These are phyloP conservation scores for Tetrahymena elliotti DNA, from an alignment of 73 alveolate species.

Conservation along the genomic window DNA sequence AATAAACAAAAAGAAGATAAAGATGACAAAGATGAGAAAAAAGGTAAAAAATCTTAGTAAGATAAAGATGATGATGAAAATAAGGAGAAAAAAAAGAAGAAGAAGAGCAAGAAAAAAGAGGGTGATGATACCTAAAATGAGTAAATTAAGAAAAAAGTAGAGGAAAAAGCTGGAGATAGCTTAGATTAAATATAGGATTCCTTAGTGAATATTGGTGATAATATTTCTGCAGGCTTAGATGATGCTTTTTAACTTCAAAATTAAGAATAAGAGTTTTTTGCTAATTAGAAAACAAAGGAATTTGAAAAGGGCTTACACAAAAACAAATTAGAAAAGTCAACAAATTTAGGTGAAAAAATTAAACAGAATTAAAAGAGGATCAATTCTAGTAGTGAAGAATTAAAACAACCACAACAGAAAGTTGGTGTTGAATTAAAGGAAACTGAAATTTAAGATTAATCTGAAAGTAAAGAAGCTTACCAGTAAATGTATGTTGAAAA, in stretches of 20 bases:
- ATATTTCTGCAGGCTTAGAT: neutral
- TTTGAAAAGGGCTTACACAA: neutral
- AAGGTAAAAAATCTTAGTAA: neutral
- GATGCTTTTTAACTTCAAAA: neutral
- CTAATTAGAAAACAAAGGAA: neutral
- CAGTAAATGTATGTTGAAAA: neutral
- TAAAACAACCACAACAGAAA: neutral
- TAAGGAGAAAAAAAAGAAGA: neutral
- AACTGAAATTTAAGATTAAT: neutral
- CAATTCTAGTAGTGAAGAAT: too few relatives aligned
- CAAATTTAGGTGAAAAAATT: neutral
- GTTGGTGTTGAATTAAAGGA: too few relatives aligned
- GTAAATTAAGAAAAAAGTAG: neutral
- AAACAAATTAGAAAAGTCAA: neutral
- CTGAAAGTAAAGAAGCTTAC: neutral
- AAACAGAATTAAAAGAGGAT: neutral
- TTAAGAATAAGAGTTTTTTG: neutral
- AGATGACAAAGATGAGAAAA: neutral
- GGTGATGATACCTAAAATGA: neutral
- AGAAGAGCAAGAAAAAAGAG: neutral
- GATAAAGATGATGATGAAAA: neutral
- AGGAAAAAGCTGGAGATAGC: neutral
- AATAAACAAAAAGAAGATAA: neutral
- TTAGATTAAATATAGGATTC: neutral
- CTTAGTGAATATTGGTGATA: neutral